Percentiles rank a stretch among this genome's conserved stretches.
These are phyloP conservation scores for Lignosus rhinocerotis DNA, from an alignment of 1,284 basidiomycete species.

Conservation along the genomic window DNA sequence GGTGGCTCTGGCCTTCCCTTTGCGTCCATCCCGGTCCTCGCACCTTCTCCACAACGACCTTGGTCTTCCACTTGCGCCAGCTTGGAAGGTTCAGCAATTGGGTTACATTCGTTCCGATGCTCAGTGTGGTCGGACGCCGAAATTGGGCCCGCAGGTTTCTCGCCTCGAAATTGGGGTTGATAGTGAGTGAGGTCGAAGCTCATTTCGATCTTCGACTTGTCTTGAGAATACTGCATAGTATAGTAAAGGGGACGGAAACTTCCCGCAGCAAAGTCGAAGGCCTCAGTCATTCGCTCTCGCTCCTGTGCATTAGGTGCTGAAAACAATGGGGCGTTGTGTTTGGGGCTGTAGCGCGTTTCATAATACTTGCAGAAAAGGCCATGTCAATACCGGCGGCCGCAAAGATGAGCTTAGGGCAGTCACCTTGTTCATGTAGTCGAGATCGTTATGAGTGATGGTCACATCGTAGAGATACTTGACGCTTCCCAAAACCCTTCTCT, in stretches of 20 bases:
- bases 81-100: slow-evolving; percentile 13
- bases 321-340: slow-evolving; percentile 40
- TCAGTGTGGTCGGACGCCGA: slow-evolving; percentile 20
- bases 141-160: slow-evolving; percentile 30
- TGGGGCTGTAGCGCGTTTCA: slow-evolving; percentile 42
- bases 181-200: slow-evolving; percentile 60
- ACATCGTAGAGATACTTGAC: slow-evolving; percentile 60
- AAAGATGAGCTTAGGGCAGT: not conserved
- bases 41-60: slow-evolving; percentile 20
- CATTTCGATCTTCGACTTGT: slow-evolving; percentile 63
- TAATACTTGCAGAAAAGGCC: slow-evolving; percentile 40
- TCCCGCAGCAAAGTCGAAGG: slow-evolving; percentile 45
- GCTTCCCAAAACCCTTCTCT: slow-evolving; percentile 58
- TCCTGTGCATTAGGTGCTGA: slow-evolving; percentile 35
- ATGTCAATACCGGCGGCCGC: not conserved
- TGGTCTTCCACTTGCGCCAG: slow-evolving; percentile 20
- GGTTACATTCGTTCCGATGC: slow-evolving; percentile 26
- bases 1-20: slow-evolving; percentile 30
- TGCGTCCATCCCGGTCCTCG: slow-evolving; percentile 27
- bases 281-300: slow-evolving; percentile 39
- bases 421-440: slow-evolving; percentile 56
- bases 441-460: slow-evolving; percentile 59
- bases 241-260: slow-evolving; percentile 58
- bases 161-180: slow-evolving; percentile 48
- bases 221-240: slow-evolving; percentile 55